These are phyloP conservation scores for Brasilioporus rufonigricans DNA, from an alignment of 768 basidiomycete species.

Conservation along the genomic window DNA sequence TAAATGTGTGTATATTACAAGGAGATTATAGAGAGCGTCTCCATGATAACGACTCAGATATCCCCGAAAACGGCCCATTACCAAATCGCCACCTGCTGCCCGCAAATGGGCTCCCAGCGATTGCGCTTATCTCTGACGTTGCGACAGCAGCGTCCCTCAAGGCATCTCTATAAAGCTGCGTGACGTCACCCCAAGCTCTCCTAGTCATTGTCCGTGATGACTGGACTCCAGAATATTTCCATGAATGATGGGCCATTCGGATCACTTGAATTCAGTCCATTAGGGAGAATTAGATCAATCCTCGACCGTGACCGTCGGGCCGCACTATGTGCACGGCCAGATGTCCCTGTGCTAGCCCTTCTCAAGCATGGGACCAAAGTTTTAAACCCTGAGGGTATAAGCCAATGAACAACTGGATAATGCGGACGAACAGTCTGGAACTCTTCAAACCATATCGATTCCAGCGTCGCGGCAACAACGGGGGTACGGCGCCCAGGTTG, in stretches of 20 bases:
- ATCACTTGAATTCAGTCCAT: not conserved
- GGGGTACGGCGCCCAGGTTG: too few species aligned
- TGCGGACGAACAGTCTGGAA: not conserved
- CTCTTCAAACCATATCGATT: too few species aligned
- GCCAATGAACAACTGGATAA: not conserved
- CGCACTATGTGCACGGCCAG: too few species aligned
- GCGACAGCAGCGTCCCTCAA: not conserved
- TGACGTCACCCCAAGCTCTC: not conserved
- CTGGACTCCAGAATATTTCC: not conserved
- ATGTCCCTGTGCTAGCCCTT: too few species aligned
- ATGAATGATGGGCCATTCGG: not conserved
- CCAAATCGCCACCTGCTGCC: constrained; percentile 1
- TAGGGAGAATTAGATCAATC: not conserved
- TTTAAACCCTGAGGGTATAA: not conserved
- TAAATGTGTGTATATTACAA: too few species aligned
- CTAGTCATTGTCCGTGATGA: not conserved
- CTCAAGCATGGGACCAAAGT: not conserved
- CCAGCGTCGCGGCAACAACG: not conserved
- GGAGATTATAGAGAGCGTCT: too few species aligned
- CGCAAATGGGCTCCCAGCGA: not conserved
- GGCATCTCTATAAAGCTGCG: too few species aligned
- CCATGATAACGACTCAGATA: not conserved
- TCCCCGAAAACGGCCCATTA: constrained; percentile 3
- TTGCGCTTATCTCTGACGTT: constrained; percentile 5
- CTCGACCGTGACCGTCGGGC: too few species aligned